Base-by-base conservation (phyloP, 2,329 filamentous ascomycete genomes). In the Dactylellina cionopaga region DNA sequence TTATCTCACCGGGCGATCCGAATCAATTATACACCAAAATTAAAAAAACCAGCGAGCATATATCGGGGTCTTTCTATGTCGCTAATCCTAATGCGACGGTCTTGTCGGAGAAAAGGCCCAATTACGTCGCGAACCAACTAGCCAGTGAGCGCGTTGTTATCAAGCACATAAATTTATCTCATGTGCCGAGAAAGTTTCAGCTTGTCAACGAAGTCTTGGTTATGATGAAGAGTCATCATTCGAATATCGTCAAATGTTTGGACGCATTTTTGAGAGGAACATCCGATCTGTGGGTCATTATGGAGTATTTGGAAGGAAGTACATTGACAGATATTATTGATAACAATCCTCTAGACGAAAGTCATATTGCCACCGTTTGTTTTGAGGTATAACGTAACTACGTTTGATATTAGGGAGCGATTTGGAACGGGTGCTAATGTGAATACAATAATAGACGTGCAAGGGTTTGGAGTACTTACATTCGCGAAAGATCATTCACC, bases 161-260 rank as follows among this genome's bases (percentile, higher is more conserved):
- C 80, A 99, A 99, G 84, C 95, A 99, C 83, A 99, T 99, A 95
- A 95, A 99, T 82, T 87, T 99, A 63, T 92, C 94, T 52, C 95
- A 96, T 79, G 95, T 99, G 81, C 95, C 95, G 49, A 87, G 95
- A 69, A 99, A 99, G 84, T 95, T 99, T 82, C 84, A 99, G 78
- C 99, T 99, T 79, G 95, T 99, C 58, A 99, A 99, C 81, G 95
- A 99, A 79, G 99, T 99, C 79, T 96, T 99, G 83, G 95, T 99
- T 70, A 99, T 99, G 95, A 97, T 98, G 83, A 95, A 99, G 83
- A 96, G 92, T 84, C 91, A 93, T 80, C 95, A 99, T 81, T 89
- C 90, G 73, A 99, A 99, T 81, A 99, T 99, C 83, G 95, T 99
- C 81, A 99, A 99, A 82, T 99, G 96, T 83, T 84, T 99, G 31